A percentile compares a stretch with the other conserved stretches of the same genome.
Evolutionary conservation across 345 rosid species (phyloP).

Genomic region (Eucalyptus pauciflora): DNA sequence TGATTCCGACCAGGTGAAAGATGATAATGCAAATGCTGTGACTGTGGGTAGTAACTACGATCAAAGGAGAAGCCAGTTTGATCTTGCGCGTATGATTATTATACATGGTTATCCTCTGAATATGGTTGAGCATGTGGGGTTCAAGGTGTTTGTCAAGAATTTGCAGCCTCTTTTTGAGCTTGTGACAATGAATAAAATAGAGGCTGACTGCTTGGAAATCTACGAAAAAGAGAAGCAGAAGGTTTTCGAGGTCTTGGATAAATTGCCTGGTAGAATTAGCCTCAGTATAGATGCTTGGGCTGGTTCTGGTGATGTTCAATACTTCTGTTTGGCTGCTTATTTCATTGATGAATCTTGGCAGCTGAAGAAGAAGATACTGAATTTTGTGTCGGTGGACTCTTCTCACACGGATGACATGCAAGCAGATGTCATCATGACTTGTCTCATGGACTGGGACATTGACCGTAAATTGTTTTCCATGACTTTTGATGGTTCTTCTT

Average conservation of each 20-base stretch:
- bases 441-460: constrained; percentile 85
- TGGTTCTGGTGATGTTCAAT: constrained; percentile 32
- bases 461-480: constrained; percentile 62
- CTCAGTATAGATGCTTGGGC: constrained; percentile 47
- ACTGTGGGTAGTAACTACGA: constrained; percentile 18
- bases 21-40: constrained; percentile 11
- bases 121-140: constrained; percentile 78
- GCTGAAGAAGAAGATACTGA: constrained; percentile 41
- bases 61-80: constrained; percentile 62
- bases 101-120: constrained; percentile 59
- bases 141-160: constrained; percentile 59
- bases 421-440: constrained; percentile 47
- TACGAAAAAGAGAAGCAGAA: constrained; percentile 56
- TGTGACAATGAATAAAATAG: constrained; percentile 35
- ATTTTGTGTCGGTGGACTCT: constrained; percentile 37
- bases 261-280: constrained; percentile 67
- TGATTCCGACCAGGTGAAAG: constrained; percentile 37
- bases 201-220: constrained; percentile 74
- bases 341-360: constrained; percentile 68
- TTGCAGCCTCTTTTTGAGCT: constrained; percentile 63
- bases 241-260: constrained; percentile 52
- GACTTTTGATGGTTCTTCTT: constrained; percentile 37
- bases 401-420: constrained; percentile 51
- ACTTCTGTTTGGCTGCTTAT: constrained; percentile 48
- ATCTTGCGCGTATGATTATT: constrained; percentile 76